Evolutionary conservation across 169 alveolate species (phyloP).

Genomic region (Plasmodium yoelii): DNA sequence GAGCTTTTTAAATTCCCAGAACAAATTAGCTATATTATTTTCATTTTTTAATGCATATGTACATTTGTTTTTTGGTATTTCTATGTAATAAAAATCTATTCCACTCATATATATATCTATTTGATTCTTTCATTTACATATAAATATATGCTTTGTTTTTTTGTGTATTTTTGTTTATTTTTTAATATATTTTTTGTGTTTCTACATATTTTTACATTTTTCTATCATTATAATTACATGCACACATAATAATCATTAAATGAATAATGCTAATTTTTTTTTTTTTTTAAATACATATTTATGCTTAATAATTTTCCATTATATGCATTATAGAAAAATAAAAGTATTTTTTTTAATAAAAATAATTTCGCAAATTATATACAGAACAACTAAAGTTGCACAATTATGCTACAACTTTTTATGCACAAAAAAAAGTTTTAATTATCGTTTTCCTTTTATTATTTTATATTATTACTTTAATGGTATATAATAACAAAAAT

Average conservation of each 20-base stretch:
- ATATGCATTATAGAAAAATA: slow-evolving; percentile 8
- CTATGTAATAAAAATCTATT: neutral
- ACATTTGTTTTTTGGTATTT: no score
- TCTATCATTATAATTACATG: slow-evolving; percentile 34
- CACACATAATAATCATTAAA: slow-evolving; percentile 19
- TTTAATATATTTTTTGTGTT: slow-evolving; percentile 9
- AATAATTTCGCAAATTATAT: slow-evolving; percentile 8
- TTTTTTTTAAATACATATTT: slow-evolving; percentile 3
- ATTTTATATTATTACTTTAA: slow-evolving; percentile 2
- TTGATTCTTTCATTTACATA: slow-evolving; percentile 9
- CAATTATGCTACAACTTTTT: slow-evolving; percentile 8
- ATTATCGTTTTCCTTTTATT: neutral
- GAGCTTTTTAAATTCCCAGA: no score
- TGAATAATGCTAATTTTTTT: neutral
- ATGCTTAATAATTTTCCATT: neutral
- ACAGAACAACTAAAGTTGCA: slow-evolving; percentile 7
- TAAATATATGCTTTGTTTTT: slow-evolving; percentile 15
- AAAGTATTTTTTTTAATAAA: slow-evolving; percentile 14
- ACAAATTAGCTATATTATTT: no score
- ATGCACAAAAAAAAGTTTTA: slow-evolving; percentile 16
- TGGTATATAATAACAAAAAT: neutral
- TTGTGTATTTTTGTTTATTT: slow-evolving; percentile 39
- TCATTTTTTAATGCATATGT: no score
- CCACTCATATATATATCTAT: slow-evolving; percentile 3
- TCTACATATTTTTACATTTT: slow-evolving; percentile 36